Conservation (phyloP, 2,329 filamentous ascomycete genomes). For the Aspergillus aculeatus region DNA sequence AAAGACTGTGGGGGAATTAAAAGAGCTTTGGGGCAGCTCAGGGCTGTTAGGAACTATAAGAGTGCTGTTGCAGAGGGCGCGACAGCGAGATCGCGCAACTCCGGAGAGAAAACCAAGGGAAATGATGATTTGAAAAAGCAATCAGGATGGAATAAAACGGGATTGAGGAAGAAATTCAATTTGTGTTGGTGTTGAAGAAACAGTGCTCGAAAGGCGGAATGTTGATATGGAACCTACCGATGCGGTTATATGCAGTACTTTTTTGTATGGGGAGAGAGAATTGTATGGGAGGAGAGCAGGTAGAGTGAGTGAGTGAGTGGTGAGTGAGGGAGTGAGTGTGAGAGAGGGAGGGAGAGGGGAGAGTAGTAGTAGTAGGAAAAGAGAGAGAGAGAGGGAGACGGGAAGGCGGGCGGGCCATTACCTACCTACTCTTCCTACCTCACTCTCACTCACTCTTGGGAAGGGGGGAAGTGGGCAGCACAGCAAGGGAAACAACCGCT, state of each 20-base stretch:
- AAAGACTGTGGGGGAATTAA: conserved; percentile 14
- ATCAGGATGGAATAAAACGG: conserved; percentile 12
- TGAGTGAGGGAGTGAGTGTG: conserved; percentile 30
- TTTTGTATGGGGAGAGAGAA: conserved; percentile 39
- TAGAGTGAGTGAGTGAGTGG: conserved; percentile 29
- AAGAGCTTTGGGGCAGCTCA: conserved; percentile 10
- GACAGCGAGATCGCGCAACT: conserved; percentile 24
- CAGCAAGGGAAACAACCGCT: conserved; percentile 27
- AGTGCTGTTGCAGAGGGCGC: conserved; percentile 21
- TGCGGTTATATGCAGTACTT: conserved; percentile 38
- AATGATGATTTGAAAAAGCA: conserved; percentile 14
- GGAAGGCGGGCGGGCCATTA: conserved; percentile 27
- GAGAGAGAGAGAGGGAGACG: conserved; percentile 20
- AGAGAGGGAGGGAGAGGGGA: conserved; percentile 32
- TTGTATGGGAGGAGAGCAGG: conserved; percentile 35
- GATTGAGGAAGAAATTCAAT: conserved; percentile 21
- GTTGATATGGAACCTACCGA: conserved; percentile 38
- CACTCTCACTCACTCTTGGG: conserved; percentile 10
- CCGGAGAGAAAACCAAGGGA: conserved; percentile 25
- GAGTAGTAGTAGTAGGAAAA: conserved; percentile 36
- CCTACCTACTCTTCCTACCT: conserved; percentile 9
- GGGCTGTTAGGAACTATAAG: conserved; percentile 21
- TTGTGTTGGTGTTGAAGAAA: conserved; percentile 29
- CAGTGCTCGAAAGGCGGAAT: conserved; percentile 22
- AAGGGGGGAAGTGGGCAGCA: conserved; percentile 27